Base-by-base conservation (phyloP, 2,329 filamentous ascomycete genomes). In the Neofusicoccum ribis region DNA sequence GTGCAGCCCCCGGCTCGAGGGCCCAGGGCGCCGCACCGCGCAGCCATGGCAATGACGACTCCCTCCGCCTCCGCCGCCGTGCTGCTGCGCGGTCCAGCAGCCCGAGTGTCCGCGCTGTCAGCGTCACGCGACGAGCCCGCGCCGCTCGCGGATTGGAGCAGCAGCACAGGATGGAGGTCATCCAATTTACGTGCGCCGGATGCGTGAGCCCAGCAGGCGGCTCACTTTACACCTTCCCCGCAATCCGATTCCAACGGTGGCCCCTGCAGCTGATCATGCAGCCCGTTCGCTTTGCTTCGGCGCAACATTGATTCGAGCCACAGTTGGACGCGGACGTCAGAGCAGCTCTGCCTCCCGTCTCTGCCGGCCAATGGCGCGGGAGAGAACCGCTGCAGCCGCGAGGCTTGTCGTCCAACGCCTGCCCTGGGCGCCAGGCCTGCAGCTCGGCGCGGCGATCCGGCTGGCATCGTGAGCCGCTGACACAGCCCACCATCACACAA, bases 251-350 rank as follows among this genome's bases (percentile, higher is more conserved):
- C 68, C 68, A 67, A 68, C 70, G 31, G 31, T 67, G 72, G 56
- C 65, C 76, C 75, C 76, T 78, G 76, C 75, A 76, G 74, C 72
- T 74, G 72, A 76, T 75, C 74, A 76, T 76, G 76, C 73, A 75
- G 72, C 70, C 47, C 70, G 69, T 73, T 71, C 69, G 67, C 70
- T 68, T 68, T 68, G 66, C 68, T 66, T 69, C 71, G 69, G 70
- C 70, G 68, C 54, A 66, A 41, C 36, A 34, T 50, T 37, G 31
- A 62, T 41, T 51, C 47, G 36, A 62, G 44, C 44, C 41, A 27
- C 51, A n/a, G 34, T 11, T 11, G 1, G 34, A 27, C 39, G 1
- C 54, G 5, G 9, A 15, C 39, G 39, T 43, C 39, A 56, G 27
- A 52, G 12, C 50, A n/a, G 67, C 69, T 69, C 69, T 73, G 68